A percentile compares a stretch with the other conserved stretches of the same genome.
Evolutionary conservation across 371 early-diverging fungal genomes (phyloP).

Genomic region (Lichtheimia hyalospora): DNA sequence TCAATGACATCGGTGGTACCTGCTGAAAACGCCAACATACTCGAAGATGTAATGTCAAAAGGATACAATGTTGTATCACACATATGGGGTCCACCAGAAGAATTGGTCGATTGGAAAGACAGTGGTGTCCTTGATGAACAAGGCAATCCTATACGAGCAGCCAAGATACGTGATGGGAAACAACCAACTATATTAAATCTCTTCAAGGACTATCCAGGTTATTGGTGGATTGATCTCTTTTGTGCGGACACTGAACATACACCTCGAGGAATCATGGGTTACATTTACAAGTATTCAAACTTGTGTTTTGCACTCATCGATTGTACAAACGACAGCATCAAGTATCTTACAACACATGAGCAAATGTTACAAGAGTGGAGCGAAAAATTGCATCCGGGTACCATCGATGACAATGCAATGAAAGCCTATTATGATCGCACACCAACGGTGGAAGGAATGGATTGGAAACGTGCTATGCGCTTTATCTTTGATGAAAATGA

Average conservation of each 20-base stretch:
- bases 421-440: too few relatives aligned
- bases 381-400: too few relatives aligned
- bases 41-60: neutral
- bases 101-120: neutral
- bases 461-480: too few relatives aligned
- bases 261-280: neutral
- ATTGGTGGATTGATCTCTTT: constrained; percentile 2
- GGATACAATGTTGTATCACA: neutral
- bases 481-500: too few relatives aligned
- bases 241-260: neutral
- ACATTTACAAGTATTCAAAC: neutral
- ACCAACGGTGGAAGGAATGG: too few relatives aligned
- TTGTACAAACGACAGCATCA: neutral
- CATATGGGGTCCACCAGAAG: neutral
- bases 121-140: neutral
- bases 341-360: too few relatives aligned
- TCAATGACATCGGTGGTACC: neutral
- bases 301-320: neutral
- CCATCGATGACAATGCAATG: too few relatives aligned
- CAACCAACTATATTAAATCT: neutral
- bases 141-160: neutral
- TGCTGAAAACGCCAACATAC: neutral
- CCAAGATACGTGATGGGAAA: neutral
- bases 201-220: neutral
- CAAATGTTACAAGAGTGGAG: too few relatives aligned